Conservation (phyloP, 768 basidiomycete genomes). For the Leucosporidium scottii region DNA sequence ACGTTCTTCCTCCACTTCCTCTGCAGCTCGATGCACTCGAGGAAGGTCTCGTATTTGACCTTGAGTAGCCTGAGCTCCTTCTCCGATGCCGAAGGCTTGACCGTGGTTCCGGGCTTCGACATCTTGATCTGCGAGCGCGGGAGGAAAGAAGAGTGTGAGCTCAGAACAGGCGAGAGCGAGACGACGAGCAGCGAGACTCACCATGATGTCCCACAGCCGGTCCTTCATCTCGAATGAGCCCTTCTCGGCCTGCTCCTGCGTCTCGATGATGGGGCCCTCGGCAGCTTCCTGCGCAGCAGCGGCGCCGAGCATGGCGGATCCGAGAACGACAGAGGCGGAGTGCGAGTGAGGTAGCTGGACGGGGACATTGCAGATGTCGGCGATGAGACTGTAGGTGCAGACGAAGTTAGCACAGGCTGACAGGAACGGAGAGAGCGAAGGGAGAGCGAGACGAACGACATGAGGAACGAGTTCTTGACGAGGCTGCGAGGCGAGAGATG, state of each 20-base stretch:
- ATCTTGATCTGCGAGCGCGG: slow-evolving; percentile 62
- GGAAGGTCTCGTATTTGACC: slow-evolving; percentile 90
- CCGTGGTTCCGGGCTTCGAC: slow-evolving; percentile 72
- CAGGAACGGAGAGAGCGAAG: background rate
- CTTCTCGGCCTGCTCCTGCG: slow-evolving; percentile 43
- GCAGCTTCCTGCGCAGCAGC: slow-evolving; percentile 56
- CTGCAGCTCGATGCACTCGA: slow-evolving; percentile 81
- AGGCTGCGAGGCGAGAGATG: slow-evolving; percentile 51
- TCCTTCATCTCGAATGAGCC: slow-evolving; percentile 52
- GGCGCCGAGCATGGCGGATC: slow-evolving; percentile 86
- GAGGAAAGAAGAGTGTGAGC: background rate
- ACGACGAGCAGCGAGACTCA: slow-evolving; percentile 38
- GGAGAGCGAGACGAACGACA: slow-evolving; percentile 48
- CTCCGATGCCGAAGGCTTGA: slow-evolving; percentile 56
- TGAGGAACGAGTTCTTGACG: slow-evolving; percentile 77
- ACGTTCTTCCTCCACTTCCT: slow-evolving; percentile 75
- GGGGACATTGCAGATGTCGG: slow-evolving; percentile 71
- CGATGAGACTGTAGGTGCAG: slow-evolving; percentile 52
- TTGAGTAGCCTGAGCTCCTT: slow-evolving; percentile 70
- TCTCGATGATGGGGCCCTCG: slow-evolving; percentile 43
- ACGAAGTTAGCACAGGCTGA: background rate
- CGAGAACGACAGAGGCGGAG: slow-evolving; percentile 77
- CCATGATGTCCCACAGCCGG: slow-evolving; percentile 88
- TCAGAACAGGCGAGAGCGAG: background rate
- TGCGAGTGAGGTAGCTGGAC: slow-evolving; percentile 72